Evolutionary conservation across 2,329 filamentous ascomycete genomes (phyloP), one percentile per base, ranked within the genome.

Genomic region (Calonectria crousiana): DNA sequence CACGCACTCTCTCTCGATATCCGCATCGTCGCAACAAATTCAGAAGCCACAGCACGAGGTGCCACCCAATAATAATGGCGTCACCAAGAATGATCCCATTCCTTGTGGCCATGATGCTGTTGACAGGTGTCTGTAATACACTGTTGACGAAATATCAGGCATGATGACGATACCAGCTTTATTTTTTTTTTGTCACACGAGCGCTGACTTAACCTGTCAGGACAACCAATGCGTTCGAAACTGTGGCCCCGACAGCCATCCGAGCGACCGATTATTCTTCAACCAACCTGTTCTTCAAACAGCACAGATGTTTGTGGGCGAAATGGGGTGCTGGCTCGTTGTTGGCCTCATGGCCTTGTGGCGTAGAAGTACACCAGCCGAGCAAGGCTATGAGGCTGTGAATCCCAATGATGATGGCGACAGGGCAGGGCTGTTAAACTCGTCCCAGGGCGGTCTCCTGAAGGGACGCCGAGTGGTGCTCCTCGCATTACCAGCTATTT

Each of bases 211-310:
- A 52, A 60, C 49, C 34, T 60, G 32, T 23, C 28, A 95, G 95
- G 97, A 99, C 84, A 98, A 98, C 89, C 95, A 98, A 93, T 99
- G 97, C 86, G 95, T 98, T 51, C 91, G 94, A 78, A 92, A 98
- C 87, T 99, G 97, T 88, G 92, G 95, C 80, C 75, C 74, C 32
- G 89, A 91, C 74, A 88, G 90, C 28, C 87, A 95, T 80, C 90
- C 91, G 13, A 89, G 89, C 73, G 90, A 93, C 78, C 93, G 92
- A 68, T 87, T 90, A 76, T 90, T 91, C 79, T 98, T 99, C 86
- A 95, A 98, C 84, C 96, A 98, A 84, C 97, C 97, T 23, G 96
- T 99, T 67, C 92, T 98, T 69, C 97, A 99, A 84, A 98, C 97
- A 76, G 92, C 95, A 1, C 97, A 98, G 85, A 99, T 99, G 97